Percentiles rank a stretch among this genome's conserved stretches.
Evolutionary conservation across 805 yeast genomes (phyloP).

Genomic region (Candida quercuum): DNA sequence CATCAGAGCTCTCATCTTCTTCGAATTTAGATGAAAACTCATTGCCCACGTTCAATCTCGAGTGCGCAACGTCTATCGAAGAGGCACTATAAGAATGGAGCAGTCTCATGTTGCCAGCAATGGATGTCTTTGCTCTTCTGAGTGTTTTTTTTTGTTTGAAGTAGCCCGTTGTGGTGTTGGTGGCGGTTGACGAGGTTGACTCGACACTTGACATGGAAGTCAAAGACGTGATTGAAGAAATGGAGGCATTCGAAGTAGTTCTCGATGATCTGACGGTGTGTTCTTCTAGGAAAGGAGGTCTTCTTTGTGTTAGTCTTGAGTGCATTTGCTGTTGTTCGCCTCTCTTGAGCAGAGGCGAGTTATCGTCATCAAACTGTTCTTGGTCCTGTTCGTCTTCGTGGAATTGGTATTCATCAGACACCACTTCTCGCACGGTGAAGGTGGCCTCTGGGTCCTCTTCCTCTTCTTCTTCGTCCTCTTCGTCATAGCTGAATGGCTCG

Average conservation of each 20-base stretch:
- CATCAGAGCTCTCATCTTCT: constrained; percentile 9
- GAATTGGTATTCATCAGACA: no score
- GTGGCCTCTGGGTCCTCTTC: neutral
- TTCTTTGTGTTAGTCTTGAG: constrained; percentile 5
- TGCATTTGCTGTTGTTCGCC: constrained; percentile 2
- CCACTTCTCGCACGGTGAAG: constrained; percentile 3
- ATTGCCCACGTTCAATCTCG: constrained; percentile 3
- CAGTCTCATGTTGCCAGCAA: constrained; percentile 7
- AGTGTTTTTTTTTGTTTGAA: constrained; percentile 11
- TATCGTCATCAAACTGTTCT: constrained; percentile 1
- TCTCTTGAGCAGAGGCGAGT: constrained; percentile 6
- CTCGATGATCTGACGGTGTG: constrained; percentile 9
- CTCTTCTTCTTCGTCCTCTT: neutral
- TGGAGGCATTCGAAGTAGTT: constrained; percentile 20
- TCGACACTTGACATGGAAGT: constrained; percentile 21
- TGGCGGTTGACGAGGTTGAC: constrained; percentile 7
- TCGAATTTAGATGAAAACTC: constrained; percentile 6
- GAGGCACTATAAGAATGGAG: constrained; percentile 17
- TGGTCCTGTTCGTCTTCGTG: neutral
- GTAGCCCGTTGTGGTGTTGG: constrained; percentile 4
- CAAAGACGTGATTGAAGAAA: constrained; percentile 17
- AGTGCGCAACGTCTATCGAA: constrained; percentile 11
- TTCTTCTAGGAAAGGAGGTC: constrained; percentile 6
- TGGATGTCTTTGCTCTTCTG: constrained; percentile 19
- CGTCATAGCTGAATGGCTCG: neutral